Base-by-base conservation (phyloP, 192 early-diverging fungal species). In the Coemansia sp. region DNA sequence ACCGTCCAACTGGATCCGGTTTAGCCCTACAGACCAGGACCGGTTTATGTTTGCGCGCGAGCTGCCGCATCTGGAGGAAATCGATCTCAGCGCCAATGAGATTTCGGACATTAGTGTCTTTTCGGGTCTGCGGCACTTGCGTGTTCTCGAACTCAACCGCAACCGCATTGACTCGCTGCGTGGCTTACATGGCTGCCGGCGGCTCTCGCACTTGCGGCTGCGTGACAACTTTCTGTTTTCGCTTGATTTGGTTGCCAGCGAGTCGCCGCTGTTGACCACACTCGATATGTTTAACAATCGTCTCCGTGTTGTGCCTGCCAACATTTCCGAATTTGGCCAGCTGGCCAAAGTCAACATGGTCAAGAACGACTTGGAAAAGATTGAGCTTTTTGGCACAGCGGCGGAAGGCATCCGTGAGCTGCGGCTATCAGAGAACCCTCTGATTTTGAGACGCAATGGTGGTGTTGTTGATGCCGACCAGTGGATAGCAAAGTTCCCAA, bases 1-100 rank as follows among this genome's bases (percentile, higher is more conserved):
- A 22, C 60, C 78, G 42, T 71, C 78, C 7, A 81, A 81, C 65
- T 81, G 78, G 78, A 74, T 81, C 53, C 57, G 68, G 21, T 81
- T 75, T 22, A 68, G 65, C 59, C 20, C 58, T 4, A 20, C 48
- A 17, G 78, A 81, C 28, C 23, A 48, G 0, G 58, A 59, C 5
- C 28, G 53, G 47, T 74, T 81, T 31, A 61, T 49, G 26, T 74
- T 74, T 81, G 72, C 78, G 11, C 68, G 69, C 25, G 72, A 81
- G 68, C 65, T 81, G 65, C 78, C 78, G 34, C 78, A 81, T 25
- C 52, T 81, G 25, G 78, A 81, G 51, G 62, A 75, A 36, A 66
- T 81, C 46, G 78, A 81, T 20, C 60, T 75, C 23, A 75, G 78
- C 42, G 60, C 68, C 9, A 81, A 81, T 46, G 72, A 81, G 42